A percentile compares a stretch with the other conserved stretches of the same genome.
Conservation (phyloP, 805 yeast genomes). For the Candida pseudoglaebosa region DNA sequence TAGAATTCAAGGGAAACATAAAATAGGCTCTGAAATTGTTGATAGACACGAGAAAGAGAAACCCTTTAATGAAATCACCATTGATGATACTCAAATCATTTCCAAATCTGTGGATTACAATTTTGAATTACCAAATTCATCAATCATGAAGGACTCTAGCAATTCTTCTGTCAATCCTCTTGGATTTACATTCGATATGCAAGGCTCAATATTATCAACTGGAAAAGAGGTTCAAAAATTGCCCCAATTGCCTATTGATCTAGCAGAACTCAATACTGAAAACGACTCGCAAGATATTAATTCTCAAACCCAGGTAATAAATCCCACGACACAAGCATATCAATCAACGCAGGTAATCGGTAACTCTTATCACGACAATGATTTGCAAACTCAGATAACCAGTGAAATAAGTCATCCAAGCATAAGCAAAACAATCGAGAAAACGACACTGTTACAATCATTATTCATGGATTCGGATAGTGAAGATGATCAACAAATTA, state of each 20-base stretch:
- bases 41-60: background rate
- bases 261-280: conserved; percentile 9
- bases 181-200: background rate
- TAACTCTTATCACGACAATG: conserved; percentile 5
- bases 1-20: conserved; percentile 19
- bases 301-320: conserved; percentile 4
- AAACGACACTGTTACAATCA: conserved; percentile 1
- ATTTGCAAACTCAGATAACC: background rate
- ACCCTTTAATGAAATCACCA: background rate
- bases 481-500: conserved; percentile 5
- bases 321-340: background rate
- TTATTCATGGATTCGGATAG: conserved; percentile 6
- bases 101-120: background rate
- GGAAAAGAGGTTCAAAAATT: conserved; percentile 16
- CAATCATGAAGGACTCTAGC: background rate
- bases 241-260: conserved; percentile 30
- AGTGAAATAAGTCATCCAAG: background rate
- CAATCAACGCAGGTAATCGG: background rate
- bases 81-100: background rate
- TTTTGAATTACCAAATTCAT: background rate
- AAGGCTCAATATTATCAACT: background rate
- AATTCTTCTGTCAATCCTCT: background rate
- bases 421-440: background rate
- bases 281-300: conserved; percentile 6
- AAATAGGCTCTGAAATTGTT: conserved; percentile 8